phyloP scores from a whole-genome alignment of 768 basidiomycete species.

The Suillus luteus region DNA sequence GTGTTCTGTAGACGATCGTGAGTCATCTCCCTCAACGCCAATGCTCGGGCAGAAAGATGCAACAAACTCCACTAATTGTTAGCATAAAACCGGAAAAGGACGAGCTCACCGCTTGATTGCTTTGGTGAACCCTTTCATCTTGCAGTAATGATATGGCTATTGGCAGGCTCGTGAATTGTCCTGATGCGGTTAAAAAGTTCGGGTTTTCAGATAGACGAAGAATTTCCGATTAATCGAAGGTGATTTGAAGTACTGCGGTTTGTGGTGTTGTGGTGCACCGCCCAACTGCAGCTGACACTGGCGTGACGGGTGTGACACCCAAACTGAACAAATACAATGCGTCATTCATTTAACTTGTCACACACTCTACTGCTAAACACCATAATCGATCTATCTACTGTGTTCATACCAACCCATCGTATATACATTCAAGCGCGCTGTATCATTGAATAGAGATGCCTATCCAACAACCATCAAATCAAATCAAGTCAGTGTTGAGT shows the following conservation, averaged over 20 bases:
- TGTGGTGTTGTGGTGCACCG: neutral
- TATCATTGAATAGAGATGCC: conserved; percentile 33
- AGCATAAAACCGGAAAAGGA: neutral
- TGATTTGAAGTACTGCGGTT: neutral
- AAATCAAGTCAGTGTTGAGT: conserved; percentile 67
- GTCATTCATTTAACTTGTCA: neutral
- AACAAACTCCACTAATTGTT: neutral
- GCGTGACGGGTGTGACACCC: neutral
- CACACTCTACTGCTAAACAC: neutral
- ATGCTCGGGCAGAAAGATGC: conserved; percentile 3
- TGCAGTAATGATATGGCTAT: conserved; percentile 15
- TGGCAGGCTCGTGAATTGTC: neutral
- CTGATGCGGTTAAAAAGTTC: neutral
- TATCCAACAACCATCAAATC: conserved; percentile 86
- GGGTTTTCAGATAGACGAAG: neutral
- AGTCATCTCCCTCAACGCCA: conserved; percentile 5
- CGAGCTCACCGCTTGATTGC: conserved; percentile 65
- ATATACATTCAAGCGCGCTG: neutral
- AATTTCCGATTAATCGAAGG: neutral
- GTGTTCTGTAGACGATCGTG: conserved; percentile 58
- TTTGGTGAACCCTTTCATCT: conserved; percentile 86
- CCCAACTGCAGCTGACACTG: neutral
- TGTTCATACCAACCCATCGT: neutral
- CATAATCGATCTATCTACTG: neutral
- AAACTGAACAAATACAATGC: neutral